Evolutionary conservation across 2,329 filamentous ascomycete species (phyloP), one percentile per base, ranked within the genome.

Genomic region (Fonsecaea erecta): DNA sequence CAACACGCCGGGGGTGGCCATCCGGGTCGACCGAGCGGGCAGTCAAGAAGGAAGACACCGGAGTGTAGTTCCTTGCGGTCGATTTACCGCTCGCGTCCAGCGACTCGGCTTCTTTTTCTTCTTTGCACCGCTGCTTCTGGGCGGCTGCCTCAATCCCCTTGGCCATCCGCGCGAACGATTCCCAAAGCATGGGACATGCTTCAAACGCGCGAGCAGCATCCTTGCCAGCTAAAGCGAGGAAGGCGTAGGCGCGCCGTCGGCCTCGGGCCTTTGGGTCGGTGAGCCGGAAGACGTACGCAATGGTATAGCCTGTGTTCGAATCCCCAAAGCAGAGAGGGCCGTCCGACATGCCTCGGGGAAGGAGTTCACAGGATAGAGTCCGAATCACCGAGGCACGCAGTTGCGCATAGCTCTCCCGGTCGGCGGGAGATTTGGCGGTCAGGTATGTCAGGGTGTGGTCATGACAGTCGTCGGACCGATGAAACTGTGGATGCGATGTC

Each of bases 291-390:
- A 85, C 80, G 72, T 85, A 86, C 48, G 85, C 84, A 59, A 86
- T 84, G 18, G 84, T 86, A 75, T 86, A 85, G 59, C 85, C 85
- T 5, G 82, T 79, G 21, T 79, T 78, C 0, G 82, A 78, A 67
- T 86, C 84, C 30, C 84, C 84, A 68, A 86, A 87, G 71, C 82
- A 85, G 53, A 87, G 75, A n/a, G 84, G 83, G 0, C 85, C 85
- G 6, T 84, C 85, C 0, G 84, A 82, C 46, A 84, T 81, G 55
- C 84, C 83, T 37, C 81, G 80, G 2, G 85, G 85, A 2, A 87
- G 77, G 9, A 82, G 78, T 71, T 87, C 85, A 65, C 82, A 85
- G 64, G 83, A 86, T 40, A 87, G 75, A 0, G 85, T 85, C 65
- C 84, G 83, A 69, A 87, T 85, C 60, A 82, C 85, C 26, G 84